phyloP scores from a whole-genome alignment of 2,329 filamentous ascomycete species.

The Neonectria magnoliae region DNA sequence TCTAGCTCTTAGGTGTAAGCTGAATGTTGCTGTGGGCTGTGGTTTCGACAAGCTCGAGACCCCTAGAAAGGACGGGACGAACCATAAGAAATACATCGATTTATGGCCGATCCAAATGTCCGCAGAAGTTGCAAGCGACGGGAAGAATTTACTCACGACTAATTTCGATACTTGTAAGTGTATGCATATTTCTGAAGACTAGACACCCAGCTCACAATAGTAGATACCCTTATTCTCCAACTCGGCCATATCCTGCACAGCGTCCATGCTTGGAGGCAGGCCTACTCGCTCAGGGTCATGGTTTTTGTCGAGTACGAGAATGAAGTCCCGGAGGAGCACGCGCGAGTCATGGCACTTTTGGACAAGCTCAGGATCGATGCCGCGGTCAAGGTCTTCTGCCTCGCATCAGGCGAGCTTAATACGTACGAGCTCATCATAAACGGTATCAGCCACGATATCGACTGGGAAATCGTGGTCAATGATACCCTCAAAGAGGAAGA shows the following conservation, averaged over 20 bases:
- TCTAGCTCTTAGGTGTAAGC: constrained; percentile 77
- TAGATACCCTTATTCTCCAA: constrained; percentile 82
- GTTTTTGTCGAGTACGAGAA: constrained; percentile 91
- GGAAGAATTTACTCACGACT: constrained; percentile 77
- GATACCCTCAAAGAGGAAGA: constrained; percentile 74
- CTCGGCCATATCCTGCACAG: constrained; percentile 86
- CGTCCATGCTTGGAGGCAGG: constrained; percentile 81
- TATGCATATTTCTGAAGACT: neutral
- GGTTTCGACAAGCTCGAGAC: constrained; percentile 82
- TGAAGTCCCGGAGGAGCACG: constrained; percentile 82
- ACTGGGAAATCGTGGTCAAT: constrained; percentile 70
- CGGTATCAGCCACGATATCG: constrained; percentile 65
- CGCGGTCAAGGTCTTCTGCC: constrained; percentile 81
- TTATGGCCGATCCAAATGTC: constrained; percentile 96
- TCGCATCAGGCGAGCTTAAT: constrained; percentile 76
- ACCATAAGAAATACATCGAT: constrained; percentile 82
- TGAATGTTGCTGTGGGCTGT: constrained; percentile 86
- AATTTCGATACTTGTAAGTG: constrained; percentile 88
- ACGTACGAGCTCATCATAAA: constrained; percentile 85
- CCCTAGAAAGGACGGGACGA: constrained; percentile 66
- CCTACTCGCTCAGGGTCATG: constrained; percentile 77
- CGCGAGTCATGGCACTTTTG: constrained; percentile 76
- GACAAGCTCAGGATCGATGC: constrained; percentile 86
- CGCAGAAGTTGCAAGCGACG: constrained; percentile 77
- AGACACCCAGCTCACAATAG: constrained; percentile 22